These are phyloP conservation scores for Saccharum spontaneum DNA, from an alignment of 176 grass and related monocot genomes.

Conservation along the genomic window DNA sequence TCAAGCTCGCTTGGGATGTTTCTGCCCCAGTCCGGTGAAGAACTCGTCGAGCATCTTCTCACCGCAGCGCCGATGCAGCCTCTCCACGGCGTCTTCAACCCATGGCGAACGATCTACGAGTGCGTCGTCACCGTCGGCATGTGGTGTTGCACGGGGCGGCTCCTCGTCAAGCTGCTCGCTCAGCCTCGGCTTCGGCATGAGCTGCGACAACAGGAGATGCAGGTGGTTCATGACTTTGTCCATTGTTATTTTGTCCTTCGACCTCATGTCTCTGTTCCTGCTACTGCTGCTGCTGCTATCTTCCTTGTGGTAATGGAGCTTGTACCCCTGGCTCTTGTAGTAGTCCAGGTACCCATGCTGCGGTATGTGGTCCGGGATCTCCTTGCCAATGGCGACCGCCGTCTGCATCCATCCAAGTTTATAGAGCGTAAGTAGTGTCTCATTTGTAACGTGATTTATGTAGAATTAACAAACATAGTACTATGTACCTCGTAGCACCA, in stretches of 20 bases:
- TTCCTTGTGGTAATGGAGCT: constrained; percentile 14
- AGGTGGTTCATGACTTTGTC: background rate
- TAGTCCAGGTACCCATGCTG: background rate
- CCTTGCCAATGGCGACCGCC: constrained; percentile 31
- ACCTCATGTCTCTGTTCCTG: background rate
- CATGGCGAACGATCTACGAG: background rate
- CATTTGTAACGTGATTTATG: too few relatives aligned
- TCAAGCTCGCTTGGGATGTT: too few relatives aligned
- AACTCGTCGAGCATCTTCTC: background rate
- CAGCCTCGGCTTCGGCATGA: background rate
- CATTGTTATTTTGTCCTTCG: background rate
- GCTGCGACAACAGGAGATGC: background rate
- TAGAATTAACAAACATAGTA: too few relatives aligned
- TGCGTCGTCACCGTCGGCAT: background rate
- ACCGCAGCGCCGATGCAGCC: background rate
- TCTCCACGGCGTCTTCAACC: background rate
- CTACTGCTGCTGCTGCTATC: background rate
- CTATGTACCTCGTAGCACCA: background rate
- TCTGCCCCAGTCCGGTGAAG: too few relatives aligned
- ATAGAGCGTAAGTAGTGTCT: too few relatives aligned
- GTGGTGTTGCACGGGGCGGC: background rate
- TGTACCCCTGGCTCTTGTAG: constrained; percentile 9
- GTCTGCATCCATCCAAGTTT: background rate
- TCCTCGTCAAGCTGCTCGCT: background rate
- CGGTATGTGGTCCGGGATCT: constrained; percentile 42